phyloP scores from a whole-genome alignment of 2,329 filamentous ascomycete species.

The Phaeophleospora eucalypticola region DNA sequence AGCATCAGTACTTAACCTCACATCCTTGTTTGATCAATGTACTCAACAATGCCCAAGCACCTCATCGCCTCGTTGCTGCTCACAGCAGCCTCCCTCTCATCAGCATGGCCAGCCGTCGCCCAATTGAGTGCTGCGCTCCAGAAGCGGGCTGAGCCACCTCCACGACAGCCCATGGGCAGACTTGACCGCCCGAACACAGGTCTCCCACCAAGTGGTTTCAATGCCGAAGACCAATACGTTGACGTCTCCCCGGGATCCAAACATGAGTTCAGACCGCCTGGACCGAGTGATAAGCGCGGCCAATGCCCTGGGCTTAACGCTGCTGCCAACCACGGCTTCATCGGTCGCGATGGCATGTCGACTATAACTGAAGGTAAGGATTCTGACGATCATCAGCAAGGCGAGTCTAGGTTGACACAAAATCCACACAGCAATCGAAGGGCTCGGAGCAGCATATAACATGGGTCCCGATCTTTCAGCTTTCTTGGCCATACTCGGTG shows the following conservation, averaged over 20 bases:
- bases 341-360: slow-evolving; percentile 1
- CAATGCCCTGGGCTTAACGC: slow-evolving; percentile 26
- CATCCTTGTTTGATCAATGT: no score
- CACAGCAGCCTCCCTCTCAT: slow-evolving; percentile 7
- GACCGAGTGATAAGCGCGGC: slow-evolving; percentile 25
- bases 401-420: no score
- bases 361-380: slow-evolving; percentile 4
- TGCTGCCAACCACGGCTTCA: slow-evolving; percentile 26
- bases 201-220: slow-evolving; percentile 12
- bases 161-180: not conserved
- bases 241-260: slow-evolving; percentile 22
- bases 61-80: not conserved
- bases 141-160: slow-evolving; percentile 8
- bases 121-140: slow-evolving; percentile 10
- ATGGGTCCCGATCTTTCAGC: slow-evolving; percentile 25
- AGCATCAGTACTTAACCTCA: no score
- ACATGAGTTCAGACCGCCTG: slow-evolving; percentile 27
- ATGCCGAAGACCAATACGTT: slow-evolving; percentile 16
- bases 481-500: slow-evolving; percentile 30
- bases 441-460: slow-evolving; percentile 26
- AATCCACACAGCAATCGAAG: slow-evolving; percentile 9
- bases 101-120: slow-evolving; percentile 16
- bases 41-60: no score
- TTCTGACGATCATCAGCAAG: no score
- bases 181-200: slow-evolving; percentile 14